Evolutionary conservation across 192 early-diverging fungal species (phyloP), one percentile per base, ranked within the genome.

Genomic region (Podila epigama): DNA sequence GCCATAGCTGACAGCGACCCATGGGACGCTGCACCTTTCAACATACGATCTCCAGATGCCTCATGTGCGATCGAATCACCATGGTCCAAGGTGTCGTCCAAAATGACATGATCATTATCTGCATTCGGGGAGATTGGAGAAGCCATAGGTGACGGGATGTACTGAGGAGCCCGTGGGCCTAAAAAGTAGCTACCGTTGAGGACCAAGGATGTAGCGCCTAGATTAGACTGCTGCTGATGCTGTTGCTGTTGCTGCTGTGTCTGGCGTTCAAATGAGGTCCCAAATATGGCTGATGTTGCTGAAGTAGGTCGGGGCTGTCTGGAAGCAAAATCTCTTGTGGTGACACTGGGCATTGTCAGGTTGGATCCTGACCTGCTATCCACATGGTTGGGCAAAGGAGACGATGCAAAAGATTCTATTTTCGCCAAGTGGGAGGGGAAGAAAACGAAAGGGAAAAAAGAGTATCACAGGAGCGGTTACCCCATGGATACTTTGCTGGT

Each of bases 261-360:
- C 7, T 53, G 51, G 48, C 61, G 61, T 22, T 68, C 66, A 28
- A 63, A 77, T 18, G 66, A 27, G 3, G 42, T 36, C 15, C 73
- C 73, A 68, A 77, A 77, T 15, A 77, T 77, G 25, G 73, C 73
- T 3, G 73, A 77, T 18, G 73, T 77, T 16, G 61, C 66, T 9
- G 73, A 59, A 0, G 58, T 40, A 16, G 60, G 66, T 5, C 10
- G 40, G 6, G 54, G 60, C 16, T 51, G 53, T 13, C 25, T 54
- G 20, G 25, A 18, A 25, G 37, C 35, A 15, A 42, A 0, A 18
- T 57, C 7, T 8, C n/a, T 33, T 58, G 65, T 31, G 5, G 56
- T 25, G 40, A 34, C 10, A 54, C 25, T 37, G 57, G 44, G 27
- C 13, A n/a, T 39, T 22, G 16, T 16, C 11, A 36, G 25, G 37